phyloP scores from a whole-genome alignment of 495 filamentous ascomycete species.

The Penicillium herquei region DNA sequence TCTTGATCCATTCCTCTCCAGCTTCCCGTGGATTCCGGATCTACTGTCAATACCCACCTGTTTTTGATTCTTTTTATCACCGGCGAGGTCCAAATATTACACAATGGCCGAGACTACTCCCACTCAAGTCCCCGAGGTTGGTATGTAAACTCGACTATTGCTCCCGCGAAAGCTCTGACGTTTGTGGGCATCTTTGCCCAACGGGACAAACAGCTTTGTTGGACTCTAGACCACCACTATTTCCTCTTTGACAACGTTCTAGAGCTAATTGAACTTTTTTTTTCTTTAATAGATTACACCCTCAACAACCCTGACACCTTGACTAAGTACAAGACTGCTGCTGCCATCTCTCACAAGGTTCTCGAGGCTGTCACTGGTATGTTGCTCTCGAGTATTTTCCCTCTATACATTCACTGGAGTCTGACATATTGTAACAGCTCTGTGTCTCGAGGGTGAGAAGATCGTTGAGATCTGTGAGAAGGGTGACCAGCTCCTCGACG shows the following conservation, averaged over 20 bases:
- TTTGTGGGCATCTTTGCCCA: conserved; percentile 34
- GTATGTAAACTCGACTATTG: conserved; percentile 36
- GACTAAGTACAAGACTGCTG: conserved; percentile 98
- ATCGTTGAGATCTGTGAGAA: conserved; percentile 90
- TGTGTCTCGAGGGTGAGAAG: conserved; percentile 82
- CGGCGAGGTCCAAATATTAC: conserved; percentile 27
- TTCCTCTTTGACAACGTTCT: neutral
- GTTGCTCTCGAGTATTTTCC: conserved; percentile 10
- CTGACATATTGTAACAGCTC: conserved; percentile 50
- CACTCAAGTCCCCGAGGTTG: conserved; percentile 43
- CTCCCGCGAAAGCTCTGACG: conserved; percentile 39
- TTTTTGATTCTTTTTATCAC: conserved; percentile 13
- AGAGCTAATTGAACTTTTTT: conserved; percentile 7
- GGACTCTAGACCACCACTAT: neutral
- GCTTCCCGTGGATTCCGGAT: conserved; percentile 25
- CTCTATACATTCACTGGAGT: neutral
- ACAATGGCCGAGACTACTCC: conserved; percentile 44
- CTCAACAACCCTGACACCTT: conserved; percentile 95
- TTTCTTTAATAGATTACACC: conserved; percentile 68
- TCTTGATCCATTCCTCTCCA: conserved; percentile 29
- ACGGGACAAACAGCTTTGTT: conserved; percentile 15
- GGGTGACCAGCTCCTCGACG: conserved; percentile 91
- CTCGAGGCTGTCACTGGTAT: conserved; percentile 76
- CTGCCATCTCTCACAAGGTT: conserved; percentile 90
- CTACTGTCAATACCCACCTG: conserved; percentile 17